Evolutionary conservation across 805 yeast genomes (phyloP), one percentile per base, ranked within the genome.

Genomic region (Hanseniaspora mollemarum): DNA sequence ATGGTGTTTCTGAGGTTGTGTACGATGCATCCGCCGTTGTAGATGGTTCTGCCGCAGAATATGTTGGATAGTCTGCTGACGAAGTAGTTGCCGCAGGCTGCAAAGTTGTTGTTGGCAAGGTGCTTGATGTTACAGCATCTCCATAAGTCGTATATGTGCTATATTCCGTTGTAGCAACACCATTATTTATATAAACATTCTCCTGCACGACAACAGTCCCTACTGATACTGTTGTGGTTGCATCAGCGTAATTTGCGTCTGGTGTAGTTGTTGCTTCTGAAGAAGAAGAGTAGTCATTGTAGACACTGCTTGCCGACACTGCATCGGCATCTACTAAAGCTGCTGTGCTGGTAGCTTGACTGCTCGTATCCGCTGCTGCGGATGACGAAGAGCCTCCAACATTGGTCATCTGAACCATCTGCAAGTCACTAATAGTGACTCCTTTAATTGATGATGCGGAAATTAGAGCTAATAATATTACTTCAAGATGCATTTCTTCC

Each of bases 21-120:
- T 31, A 24, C 18, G 57, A 37, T 19, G 54, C 39, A 13, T 39
- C n/a, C 12, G 54, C 24, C 18, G 53, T 28, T 21, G 54, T 16
- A 18, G 45, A 21, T 2, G 45, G 22, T 25, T 40, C 43, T 28
- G 36, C 10, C n/a, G 36, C 15, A 10, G n/a, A 6, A 32, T 10
- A 32, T 32, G 36, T 32, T n/a, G n/a, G n/a, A n/a, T n/a, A n/a
- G n/a, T n/a, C n/a, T n/a, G n/a, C n/a, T n/a, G n/a, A n/a, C n/a
- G n/a, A n/a, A n/a, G n/a, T n/a, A n/a, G n/a, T n/a, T n/a, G n/a
- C n/a, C n/a, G n/a, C n/a, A n/a, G n/a, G n/a, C n/a, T n/a, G n/a
- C n/a, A 38, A 19, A 2, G 42, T 38, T 3, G 42, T 28, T 28
- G 31, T 28, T 28, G 31, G 31, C 12, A 28, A 12, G 12, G 31